Evolutionary conservation across 352 stramenopile genomes (phyloP).

Genomic region (Pythium diclinum): DNA sequence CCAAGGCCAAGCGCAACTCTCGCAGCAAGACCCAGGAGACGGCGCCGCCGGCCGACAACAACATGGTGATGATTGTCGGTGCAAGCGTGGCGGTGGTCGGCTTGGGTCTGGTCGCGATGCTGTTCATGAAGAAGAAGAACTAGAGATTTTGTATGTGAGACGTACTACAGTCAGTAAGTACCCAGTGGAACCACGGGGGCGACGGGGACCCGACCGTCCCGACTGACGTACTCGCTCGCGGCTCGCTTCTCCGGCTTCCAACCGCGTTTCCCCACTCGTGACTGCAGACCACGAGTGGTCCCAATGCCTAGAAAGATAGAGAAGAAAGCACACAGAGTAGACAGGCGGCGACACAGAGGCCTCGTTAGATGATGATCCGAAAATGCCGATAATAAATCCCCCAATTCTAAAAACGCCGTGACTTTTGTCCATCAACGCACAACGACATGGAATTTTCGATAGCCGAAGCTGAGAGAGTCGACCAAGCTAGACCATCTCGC

Average conservation of each 20-base stretch:
- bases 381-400: constrained; percentile 11
- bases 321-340: background rate
- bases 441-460: background rate
- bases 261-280: constrained; percentile 1
- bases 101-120: constrained; percentile 45
- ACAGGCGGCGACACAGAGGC: background rate
- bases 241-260: background rate
- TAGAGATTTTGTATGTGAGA: constrained; percentile 25
- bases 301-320: constrained; percentile 7
- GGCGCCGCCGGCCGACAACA: constrained; percentile 11
- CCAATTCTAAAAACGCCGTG: constrained; percentile 3
- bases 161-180: background rate
- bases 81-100: constrained; percentile 37
- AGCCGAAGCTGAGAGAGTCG: too few relatives aligned
- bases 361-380: constrained; percentile 12
- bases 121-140: constrained; percentile 68
- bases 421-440: background rate
- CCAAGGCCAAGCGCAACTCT: constrained; percentile 25
- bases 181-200: background rate
- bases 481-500: constrained; percentile 10
- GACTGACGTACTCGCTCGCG: background rate
- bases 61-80: constrained; percentile 23
- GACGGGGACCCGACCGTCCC: background rate
- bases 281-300: constrained; percentile 22
- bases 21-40: background rate